Evolutionary conservation across 306 rosid genomes (phyloP).

Genomic region (Adenanthera pavonina): DNA sequence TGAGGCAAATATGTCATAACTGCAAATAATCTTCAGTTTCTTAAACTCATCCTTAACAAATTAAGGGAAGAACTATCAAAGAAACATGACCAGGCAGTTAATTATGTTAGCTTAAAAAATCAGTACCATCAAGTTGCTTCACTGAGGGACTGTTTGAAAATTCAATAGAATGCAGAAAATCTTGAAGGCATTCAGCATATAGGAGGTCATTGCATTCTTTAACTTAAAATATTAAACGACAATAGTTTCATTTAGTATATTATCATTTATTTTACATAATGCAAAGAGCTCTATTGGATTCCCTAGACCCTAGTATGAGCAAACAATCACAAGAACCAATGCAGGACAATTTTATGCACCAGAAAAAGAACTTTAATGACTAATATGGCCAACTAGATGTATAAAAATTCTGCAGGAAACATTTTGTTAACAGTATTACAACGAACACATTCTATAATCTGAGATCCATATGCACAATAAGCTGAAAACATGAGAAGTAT

Average conservation of each 20-base stretch:
- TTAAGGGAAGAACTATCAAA: neutral
- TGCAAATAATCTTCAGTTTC: slow-evolving; percentile 43
- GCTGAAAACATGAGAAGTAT: too few relatives aligned
- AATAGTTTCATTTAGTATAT: neutral
- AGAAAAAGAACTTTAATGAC: too few relatives aligned
- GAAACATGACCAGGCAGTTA: neutral
- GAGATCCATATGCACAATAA: too few relatives aligned
- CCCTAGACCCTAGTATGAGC: too few relatives aligned
- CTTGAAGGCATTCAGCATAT: neutral
- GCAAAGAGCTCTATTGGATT: neutral
- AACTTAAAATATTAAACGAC: neutral
- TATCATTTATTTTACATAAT: neutral
- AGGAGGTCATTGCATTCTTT: neutral
- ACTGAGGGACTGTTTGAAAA: neutral
- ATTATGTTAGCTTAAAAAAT: neutral
- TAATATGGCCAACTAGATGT: too few relatives aligned
- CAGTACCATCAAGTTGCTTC: neutral
- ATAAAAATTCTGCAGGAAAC: too few relatives aligned
- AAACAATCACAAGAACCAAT: too few relatives aligned
- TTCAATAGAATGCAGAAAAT: neutral
- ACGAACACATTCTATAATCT: too few relatives aligned
- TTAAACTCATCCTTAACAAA: slow-evolving; percentile 24
- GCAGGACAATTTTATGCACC: too few relatives aligned
- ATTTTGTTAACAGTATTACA: too few relatives aligned
- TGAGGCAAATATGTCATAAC: slow-evolving; percentile 99